Evolutionary conservation across 176 grass and related monocot genomes (phyloP), one percentile per base, ranked within the genome.

Genomic region (Zoysia japonica): DNA sequence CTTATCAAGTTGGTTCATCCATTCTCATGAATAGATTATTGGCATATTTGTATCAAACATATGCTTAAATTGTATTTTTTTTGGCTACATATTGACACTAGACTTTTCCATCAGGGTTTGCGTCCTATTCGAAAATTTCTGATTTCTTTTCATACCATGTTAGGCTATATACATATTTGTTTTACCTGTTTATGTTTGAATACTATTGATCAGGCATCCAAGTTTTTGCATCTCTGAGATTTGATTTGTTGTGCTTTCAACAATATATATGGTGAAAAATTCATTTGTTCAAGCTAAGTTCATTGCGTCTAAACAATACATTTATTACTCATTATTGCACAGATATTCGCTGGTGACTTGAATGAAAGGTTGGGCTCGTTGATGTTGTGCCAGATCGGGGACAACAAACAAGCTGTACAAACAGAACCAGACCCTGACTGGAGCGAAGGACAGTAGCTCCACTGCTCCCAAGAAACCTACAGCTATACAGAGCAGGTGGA

Each of bases 341-440:
- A 82, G 49, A 49, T 35, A 67, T 60, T 78, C 1, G 15, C 42
- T 65, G 41, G 45, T 57, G 64, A 86, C 64, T 45, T 77, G 49
- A 64, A 55, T 7, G 39, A 65, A 71, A 65, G 47, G 47, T 69
- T 80, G 65, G 19, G 17, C 42, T 66, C 35, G 14, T 75, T 83
- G 66, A 82, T 71, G 61, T 76, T 71, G 67, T 72, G 36, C 57
- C 79, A 72, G 72, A 87, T 47, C 19, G 4, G 72, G 54, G 50
- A 80, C 14, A 28, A 28, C 28, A 28, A 28, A 28, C 28, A 28
- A 28, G 28, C 28, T 28, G 28, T 28, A 28, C 28, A 28, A 28
- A 28, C 28, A 28, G 28, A 28, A 28, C 28, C 28, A 28, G 28
- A 28, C 28, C 28, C 28, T 28, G 28, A 28, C 28, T 28, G 28